These are phyloP conservation scores for Cinchona pubescens DNA, from an alignment of 257 asterid genomes.

Conservation along the genomic window DNA sequence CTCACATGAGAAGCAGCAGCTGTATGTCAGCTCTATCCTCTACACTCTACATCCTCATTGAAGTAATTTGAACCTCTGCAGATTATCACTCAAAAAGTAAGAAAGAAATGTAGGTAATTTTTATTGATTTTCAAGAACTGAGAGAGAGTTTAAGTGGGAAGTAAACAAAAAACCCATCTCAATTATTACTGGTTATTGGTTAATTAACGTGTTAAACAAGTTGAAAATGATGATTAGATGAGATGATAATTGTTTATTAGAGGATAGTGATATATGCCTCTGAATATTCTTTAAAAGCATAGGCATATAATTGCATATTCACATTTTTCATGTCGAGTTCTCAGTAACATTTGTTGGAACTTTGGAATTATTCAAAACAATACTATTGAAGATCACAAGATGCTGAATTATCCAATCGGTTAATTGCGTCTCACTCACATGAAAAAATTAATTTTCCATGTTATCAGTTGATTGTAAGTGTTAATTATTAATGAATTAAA, in stretches of 20 bases:
- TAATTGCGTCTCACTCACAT: neutral
- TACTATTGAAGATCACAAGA: conserved; percentile 7
- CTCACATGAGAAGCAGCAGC: neutral
- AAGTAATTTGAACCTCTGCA: neutral
- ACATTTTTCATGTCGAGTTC: neutral
- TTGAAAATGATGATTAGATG: neutral
- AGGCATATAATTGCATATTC: neutral
- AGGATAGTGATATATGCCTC: neutral
- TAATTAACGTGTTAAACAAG: neutral
- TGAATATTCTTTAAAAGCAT: conserved; percentile 7
- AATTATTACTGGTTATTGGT: no score
- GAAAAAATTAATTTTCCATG: neutral
- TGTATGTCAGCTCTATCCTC: no score
- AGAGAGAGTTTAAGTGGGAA: neutral
- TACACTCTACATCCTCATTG: no score
- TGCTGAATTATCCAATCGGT: neutral
- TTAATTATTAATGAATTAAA: no score
- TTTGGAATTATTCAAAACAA: neutral
- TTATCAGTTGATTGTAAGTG: no score
- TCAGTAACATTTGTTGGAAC: neutral
- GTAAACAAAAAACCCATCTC: no score
- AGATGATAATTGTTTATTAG: neutral
- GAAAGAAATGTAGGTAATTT: neutral
- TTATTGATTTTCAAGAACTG: neutral
- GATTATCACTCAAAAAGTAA: neutral